These are phyloP conservation scores for Artomyces pyxidatus DNA, from an alignment of 768 basidiomycete genomes.

Conservation along the genomic window DNA sequence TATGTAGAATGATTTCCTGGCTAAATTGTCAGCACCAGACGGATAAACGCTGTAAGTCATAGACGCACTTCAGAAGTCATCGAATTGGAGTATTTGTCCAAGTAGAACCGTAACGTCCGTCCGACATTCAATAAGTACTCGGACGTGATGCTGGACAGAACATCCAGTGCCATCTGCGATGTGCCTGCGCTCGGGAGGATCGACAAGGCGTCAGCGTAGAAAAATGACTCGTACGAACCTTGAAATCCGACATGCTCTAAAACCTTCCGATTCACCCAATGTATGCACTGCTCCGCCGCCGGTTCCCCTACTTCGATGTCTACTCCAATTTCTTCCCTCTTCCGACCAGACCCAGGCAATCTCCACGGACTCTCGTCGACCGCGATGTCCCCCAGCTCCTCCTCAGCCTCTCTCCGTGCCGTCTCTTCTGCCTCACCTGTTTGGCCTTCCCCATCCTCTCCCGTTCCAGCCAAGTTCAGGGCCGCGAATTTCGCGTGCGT, in stretches of 20 bases:
- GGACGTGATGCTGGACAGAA: conserved; percentile 65
- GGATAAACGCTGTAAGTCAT: not conserved
- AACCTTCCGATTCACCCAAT: conserved; percentile 69
- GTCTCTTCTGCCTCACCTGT: conserved; percentile 49
- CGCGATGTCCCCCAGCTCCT: conserved; percentile 26
- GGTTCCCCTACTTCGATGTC: conserved; percentile 49
- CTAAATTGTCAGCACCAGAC: not conserved
- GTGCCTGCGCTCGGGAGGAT: conserved; percentile 50
- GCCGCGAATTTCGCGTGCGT: conserved; percentile 67
- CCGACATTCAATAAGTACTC: conserved; percentile 86
- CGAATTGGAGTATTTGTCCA: conserved; percentile 68
- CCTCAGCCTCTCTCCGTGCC: conserved; percentile 22
- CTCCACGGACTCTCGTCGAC: conserved; percentile 55
- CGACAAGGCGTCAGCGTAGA: not conserved
- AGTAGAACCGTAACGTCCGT: conserved; percentile 70
- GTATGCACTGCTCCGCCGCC: conserved; percentile 54
- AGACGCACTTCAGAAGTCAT: conserved; percentile 79
- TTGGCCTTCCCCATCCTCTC: conserved; percentile 22
- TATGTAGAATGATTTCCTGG: conserved; percentile 92
- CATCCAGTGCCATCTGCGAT: conserved; percentile 68
- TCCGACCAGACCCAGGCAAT: conserved; percentile 8
- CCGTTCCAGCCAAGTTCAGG: conserved; percentile 31
- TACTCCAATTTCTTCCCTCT: conserved; percentile 18
- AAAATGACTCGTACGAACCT: conserved; percentile 40
- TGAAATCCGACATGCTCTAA: conserved; percentile 91